Evolutionary conservation across 2,329 filamentous ascomycete genomes (phyloP), one percentile per base, ranked within the genome.

Genomic region (Chaetomiaceae sp.): DNA sequence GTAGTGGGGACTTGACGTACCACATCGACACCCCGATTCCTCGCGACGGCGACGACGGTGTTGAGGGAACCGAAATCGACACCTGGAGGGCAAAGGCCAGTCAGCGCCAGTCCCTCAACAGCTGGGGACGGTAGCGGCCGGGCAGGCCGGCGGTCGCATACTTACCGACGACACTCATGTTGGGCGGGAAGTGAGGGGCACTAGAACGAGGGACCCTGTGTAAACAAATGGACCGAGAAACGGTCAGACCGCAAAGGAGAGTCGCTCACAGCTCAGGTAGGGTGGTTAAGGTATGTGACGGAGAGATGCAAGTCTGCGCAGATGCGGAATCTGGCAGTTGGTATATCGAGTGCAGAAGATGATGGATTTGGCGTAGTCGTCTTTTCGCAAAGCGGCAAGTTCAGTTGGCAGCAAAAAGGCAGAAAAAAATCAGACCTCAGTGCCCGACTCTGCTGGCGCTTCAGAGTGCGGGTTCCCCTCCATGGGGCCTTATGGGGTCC

Each of bases 11-110:
- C 15, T 51, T 49, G 50, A 94, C 91, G 71, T 82, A 96, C 91
- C 72, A 99, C 94, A 80, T 99, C 94, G 73, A 99, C 94, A 77
- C 94, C 94, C 72, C 95, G 91, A 76, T 97, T 97, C 73, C 94
- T 85, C 71, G 94, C 94, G 74, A 97, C 92, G 72, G 92, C 92
- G 75, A 97, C 88, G 70, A 95, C 91, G 72, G 92, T 96, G 83
- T 95, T 96, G 72, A 95, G 85, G 64, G 90, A 90, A 78, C 92
- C 92, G 77, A 97, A 87, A 83, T 97, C 92, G 75, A 95, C 84
- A 75, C 91, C 91, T 82, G 43, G 53, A 47, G 15, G 27, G 20
- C 33, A 49, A 17, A 37, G 57, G 40, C 40, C 53, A 40, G 52
- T 55, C 52, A 58, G 48, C 29, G 25, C 14, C 4, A n/a, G n/a